A percentile compares a stretch with the other conserved stretches of the same genome.
Evolutionary conservation across 305 asterid species (phyloP).

Genomic region (Caryopteris hybrid): DNA sequence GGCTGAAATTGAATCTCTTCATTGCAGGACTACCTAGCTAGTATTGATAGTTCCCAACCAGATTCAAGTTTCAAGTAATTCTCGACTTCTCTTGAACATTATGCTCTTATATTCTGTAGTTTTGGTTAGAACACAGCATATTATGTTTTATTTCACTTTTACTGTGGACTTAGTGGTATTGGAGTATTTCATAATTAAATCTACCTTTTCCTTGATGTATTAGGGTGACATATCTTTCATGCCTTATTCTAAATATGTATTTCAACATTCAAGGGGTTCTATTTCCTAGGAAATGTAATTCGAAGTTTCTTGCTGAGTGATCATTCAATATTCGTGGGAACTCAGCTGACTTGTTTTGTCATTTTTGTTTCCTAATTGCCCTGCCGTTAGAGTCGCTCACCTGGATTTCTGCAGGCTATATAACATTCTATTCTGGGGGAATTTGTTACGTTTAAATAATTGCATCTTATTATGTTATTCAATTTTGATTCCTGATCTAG

Average conservation of each 20-base stretch:
- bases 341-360: background rate
- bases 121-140: background rate
- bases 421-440: background rate
- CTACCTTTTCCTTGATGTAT: background rate
- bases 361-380: too few species aligned
- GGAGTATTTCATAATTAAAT: background rate
- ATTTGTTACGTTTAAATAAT: background rate
- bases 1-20: background rate
- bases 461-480: background rate
- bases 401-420: background rate
- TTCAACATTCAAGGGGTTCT: background rate
- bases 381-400: too few species aligned
- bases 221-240: background rate
- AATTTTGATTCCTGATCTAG: slow-evolving; percentile 5
- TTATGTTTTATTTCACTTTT: background rate
- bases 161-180: background rate
- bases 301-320: background rate
- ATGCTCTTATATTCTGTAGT: slow-evolving; percentile 7
- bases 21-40: slow-evolving; percentile 73
- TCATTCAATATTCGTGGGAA: background rate
- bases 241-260: background rate
- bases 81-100: slow-evolving; percentile 16
- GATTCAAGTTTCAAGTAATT: slow-evolving; percentile 66
- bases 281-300: background rate
- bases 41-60: slow-evolving; percentile 49